Evolutionary conservation across 208 protist species (phyloP).

Genomic region (Trypanosoma vivax): DNA sequence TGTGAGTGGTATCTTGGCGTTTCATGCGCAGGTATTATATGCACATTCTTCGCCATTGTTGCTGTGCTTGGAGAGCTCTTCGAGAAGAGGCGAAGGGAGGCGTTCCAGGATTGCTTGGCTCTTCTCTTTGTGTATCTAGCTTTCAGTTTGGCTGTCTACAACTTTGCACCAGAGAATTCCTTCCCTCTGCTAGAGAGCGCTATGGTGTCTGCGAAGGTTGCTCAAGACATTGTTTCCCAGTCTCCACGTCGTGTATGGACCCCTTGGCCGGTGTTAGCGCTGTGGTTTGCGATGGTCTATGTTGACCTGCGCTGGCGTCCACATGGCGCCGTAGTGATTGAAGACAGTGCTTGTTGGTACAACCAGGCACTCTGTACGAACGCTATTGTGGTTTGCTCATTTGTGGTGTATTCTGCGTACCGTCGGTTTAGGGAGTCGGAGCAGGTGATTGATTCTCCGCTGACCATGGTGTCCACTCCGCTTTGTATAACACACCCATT

Average conservation of each 20-base stretch:
- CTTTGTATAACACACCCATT: no score
- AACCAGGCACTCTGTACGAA: no score
- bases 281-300: slow-evolving; percentile 23
- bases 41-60: slow-evolving; percentile 16
- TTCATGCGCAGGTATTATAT: slow-evolving; percentile 20
- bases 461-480: no score
- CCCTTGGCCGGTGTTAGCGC: slow-evolving; percentile 28
- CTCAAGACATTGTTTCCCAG: slow-evolving; percentile 33
- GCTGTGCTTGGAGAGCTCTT: slow-evolving; percentile 22
- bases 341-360: no score
- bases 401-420: no score
- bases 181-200: slow-evolving; percentile 33
- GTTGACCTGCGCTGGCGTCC: slow-evolving; percentile 7
- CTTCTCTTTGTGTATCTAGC: slow-evolving; percentile 10
- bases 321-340: no score
- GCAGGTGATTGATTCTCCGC: no score
- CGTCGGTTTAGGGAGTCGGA: no score
- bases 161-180: slow-evolving; percentile 17
- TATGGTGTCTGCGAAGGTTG: slow-evolving; percentile 21
- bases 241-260: slow-evolving; percentile 25
- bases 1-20: slow-evolving; percentile 23
- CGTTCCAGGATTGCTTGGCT: slow-evolving; percentile 12
- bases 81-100: slow-evolving; percentile 2
- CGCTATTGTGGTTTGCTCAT: no score
- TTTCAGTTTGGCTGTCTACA: slow-evolving; percentile 6